phyloP scores from a whole-genome alignment of 164 flowering plant genomes.

The Akebia trifoliata region DNA sequence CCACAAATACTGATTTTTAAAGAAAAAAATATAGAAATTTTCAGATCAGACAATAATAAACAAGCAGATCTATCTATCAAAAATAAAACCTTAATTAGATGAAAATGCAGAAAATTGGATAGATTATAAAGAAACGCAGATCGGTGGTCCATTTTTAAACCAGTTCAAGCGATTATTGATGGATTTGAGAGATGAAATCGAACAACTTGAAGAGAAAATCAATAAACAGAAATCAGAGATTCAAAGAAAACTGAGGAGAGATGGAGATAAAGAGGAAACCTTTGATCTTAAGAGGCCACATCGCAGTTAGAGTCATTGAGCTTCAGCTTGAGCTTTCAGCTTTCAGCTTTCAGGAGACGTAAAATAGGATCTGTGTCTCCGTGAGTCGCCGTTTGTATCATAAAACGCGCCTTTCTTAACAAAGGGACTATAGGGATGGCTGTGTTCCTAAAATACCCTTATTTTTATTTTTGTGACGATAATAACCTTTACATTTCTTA shows the following conservation, averaged over 20 bases:
- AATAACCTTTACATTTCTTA: background rate
- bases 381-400: constrained; percentile 11
- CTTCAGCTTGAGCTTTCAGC: too few species aligned
- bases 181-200: background rate
- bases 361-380: background rate
- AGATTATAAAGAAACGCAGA: too few species aligned
- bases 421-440: background rate
- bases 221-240: background rate
- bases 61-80: background rate
- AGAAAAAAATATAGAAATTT: too few species aligned
- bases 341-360: too few species aligned
- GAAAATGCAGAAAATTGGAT: background rate
- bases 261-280: too few species aligned
- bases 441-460: background rate
- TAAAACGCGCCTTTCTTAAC: constrained; percentile 13
- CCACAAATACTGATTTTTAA: too few species aligned
- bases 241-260: background rate
- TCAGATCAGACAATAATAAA: background rate
- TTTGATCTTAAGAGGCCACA: too few species aligned
- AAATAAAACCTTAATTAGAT: background rate
- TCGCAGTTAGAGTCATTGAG: too few species aligned
- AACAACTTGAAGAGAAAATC: background rate
- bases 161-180: too few species aligned
- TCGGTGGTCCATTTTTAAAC: too few species aligned
- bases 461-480: background rate